Base-by-base conservation (phyloP, 805 yeast species). In the Blastobotrys mokoenaii region DNA sequence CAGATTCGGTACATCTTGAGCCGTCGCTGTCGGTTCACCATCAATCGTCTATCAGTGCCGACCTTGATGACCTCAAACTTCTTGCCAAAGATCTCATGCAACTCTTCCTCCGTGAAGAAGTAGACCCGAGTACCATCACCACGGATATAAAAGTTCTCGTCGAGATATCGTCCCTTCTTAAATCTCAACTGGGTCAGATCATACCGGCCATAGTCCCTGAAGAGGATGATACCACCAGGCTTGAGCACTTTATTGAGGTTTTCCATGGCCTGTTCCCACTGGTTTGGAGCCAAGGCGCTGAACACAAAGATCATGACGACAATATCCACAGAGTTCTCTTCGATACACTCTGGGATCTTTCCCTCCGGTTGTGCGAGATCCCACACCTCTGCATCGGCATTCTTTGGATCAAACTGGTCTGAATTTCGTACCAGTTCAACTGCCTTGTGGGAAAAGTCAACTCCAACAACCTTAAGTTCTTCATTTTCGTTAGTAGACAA, bases 91-190 rank as follows among this genome's bases (percentile, higher is more conserved):
- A 90, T 84, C 38, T 74, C 68, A 50, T 84, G 71, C 47, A 90
- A 65, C 65, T 93, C 96, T 48, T 90, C 95, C 61, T 90, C 97
- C 1, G 96, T 86, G 69, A 93, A 93, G 68, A 93, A 93, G 63
- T 93, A 93, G 10, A 93, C 98, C 55, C 98, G 73, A 0, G 98
- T 93, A 40, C 98, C 98, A 62, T 93, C 98, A 33, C 98, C 98
- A 58, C 98, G 77, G 33, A 89, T 87, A 64, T 93, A 93, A 60
- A 93, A 93, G 64, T 93, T 89, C 46, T 90, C 97, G 45, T 86
- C 96, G 45, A 93, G 63, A 22, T 86, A 65, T 56, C 97, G 76
- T 40, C 85, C 83, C 62, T 84, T 84, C 65, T 93, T 93, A 70
- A 90, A 88, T 55, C 98, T 68, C 45, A 93, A 82, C 61, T 93